These are phyloP conservation scores for Paramarasmius palmivorus DNA, from an alignment of 1,284 basidiomycete genomes.

Conservation along the genomic window DNA sequence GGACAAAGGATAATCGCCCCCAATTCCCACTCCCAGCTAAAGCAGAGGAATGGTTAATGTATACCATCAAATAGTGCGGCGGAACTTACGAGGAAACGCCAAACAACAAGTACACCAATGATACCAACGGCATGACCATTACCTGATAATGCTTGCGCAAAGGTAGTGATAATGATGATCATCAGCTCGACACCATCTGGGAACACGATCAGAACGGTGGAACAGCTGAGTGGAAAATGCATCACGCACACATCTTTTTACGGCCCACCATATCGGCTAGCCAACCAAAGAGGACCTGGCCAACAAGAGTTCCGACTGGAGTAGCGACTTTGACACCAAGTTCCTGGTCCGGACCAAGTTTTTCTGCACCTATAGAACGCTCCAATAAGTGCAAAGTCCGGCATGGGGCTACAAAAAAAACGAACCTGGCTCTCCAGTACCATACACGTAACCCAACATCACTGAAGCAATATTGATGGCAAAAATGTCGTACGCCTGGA, in stretches of 20 bases:
- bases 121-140: slow-evolving; percentile 62
- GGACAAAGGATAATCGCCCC: slow-evolving; percentile 71
- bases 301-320: slow-evolving; percentile 46
- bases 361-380: slow-evolving; percentile 32
- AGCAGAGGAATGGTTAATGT: slow-evolving; percentile 18
- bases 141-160: slow-evolving; percentile 62
- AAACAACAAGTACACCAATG: slow-evolving; percentile 72
- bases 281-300: slow-evolving; percentile 72
- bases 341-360: slow-evolving; percentile 53
- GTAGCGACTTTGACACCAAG: slow-evolving; percentile 67
- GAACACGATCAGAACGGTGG: no score
- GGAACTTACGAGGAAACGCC: slow-evolving; percentile 58
- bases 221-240: neutral
- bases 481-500: slow-evolving; percentile 65
- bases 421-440: slow-evolving; percentile 49
- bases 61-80: slow-evolving; percentile 1
- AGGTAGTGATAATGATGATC: slow-evolving; percentile 67
- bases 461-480: slow-evolving; percentile 75
- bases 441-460: slow-evolving; percentile 71
- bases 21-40: slow-evolving; percentile 69
- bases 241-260: slow-evolving; percentile 65
- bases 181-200: slow-evolving; percentile 74
- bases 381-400: slow-evolving; percentile 17
- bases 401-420: neutral
- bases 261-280: slow-evolving; percentile 71